Base-by-base conservation (phyloP, 768 basidiomycete species). In the Suillus brevipes region DNA sequence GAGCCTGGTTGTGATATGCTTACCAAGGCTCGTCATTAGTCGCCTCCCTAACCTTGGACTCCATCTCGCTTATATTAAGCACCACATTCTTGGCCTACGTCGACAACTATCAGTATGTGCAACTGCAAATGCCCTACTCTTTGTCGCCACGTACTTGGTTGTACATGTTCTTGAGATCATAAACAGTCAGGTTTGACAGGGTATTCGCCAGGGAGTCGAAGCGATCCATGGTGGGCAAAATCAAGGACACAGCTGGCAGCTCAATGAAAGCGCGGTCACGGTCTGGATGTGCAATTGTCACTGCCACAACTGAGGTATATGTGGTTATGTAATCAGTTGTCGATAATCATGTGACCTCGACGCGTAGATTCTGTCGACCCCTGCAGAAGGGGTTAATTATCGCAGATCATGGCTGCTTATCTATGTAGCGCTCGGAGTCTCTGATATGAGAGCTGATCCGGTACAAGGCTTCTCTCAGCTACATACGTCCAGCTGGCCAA, bases 1-100 rank as follows among this genome's bases (percentile, higher is more conserved):
- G 28, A 59, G 14, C 6, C 31, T 37, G 42, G 34, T 9, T 18
- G 4, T 18, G 28, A 47, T 38, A n/a, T n/a, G 79, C 87, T 69
- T 74, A 97, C 97, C 97, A 99, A 64, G 97, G 90, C 68, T 99
- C 97, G 71, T 98, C 95, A 66, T 98, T 99, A 0, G 97, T 99
- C 2, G 97, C 97, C 66, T 98, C 97, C 68, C 87, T 84, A 20
- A 99, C 97, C 79, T 97, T 99, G 9, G 91, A 92, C 78, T 99
- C 97, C 87, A 93, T 97, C 80, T 98, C 97, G 70, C 90, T 94
- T 66, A 98, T 84, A 79, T 99, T 99, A 70, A 99, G 84, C 23
- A 99, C 96, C 66, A 95, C 89, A 77, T 97, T 97, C 82, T 94
- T 97, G 36, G 97, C 97, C 92, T 95, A 66, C 6, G 61, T n/a